These are phyloP conservation scores for Oxyria digyna DNA, from an alignment of 148 eudicot genomes.

Conservation along the genomic window DNA sequence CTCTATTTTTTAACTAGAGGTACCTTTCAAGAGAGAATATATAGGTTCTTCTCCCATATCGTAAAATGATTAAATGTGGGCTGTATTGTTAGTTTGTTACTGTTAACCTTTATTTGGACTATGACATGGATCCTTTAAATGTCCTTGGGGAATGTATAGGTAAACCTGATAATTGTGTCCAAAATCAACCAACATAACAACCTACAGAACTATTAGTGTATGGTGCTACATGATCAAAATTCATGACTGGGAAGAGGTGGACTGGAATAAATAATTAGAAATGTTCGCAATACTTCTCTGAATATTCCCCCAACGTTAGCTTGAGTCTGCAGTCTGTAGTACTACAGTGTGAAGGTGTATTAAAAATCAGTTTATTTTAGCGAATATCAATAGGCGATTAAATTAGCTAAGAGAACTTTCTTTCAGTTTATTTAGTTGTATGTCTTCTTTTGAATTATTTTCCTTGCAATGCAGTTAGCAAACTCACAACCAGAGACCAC, in stretches of 20 bases:
- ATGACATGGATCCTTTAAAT: not conserved
- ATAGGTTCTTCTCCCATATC: not conserved
- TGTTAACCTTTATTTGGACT: not conserved
- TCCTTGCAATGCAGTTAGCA: slow-evolving; percentile 37
- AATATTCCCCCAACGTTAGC: not conserved
- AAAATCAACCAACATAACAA: no score
- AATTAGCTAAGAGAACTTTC: not conserved
- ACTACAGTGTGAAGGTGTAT: not conserved
- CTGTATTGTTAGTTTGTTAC: not conserved
- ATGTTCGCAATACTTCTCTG: not conserved
- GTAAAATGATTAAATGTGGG: not conserved
- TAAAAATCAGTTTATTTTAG: not conserved
- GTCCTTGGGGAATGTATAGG: not conserved
- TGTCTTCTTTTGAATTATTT: not conserved
- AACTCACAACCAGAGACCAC: slow-evolving; percentile 51
- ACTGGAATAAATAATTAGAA: not conserved
- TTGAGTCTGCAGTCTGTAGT: not conserved
- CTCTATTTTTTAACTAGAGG: not conserved
- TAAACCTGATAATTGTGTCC: not conserved
- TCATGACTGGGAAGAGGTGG: not conserved
- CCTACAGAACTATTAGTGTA: not conserved
- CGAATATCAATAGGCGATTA: not conserved
- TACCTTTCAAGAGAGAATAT: not conserved
- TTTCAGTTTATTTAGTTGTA: not conserved
- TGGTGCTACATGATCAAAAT: not conserved